Percentiles rank a stretch among this genome's conserved stretches.
Evolutionary conservation across 352 stramenopile species (phyloP).

Genomic region (Globisporangium paroecandrum): DNA sequence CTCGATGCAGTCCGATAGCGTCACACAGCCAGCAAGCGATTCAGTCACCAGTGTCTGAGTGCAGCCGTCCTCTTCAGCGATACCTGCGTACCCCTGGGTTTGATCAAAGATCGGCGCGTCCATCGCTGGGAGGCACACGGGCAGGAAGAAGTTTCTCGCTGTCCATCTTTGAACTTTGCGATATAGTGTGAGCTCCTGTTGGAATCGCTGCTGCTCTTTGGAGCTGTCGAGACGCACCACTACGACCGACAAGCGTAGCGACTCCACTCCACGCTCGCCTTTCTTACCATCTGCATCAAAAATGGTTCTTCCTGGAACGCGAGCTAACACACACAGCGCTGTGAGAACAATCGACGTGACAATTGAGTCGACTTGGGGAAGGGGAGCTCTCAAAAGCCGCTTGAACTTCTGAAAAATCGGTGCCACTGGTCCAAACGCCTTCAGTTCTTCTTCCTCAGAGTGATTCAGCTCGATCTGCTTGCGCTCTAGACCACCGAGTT

Average conservation of each 20-base stretch:
- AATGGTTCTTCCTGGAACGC: slow-evolving; percentile 13
- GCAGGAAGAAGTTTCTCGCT: slow-evolving; percentile 25
- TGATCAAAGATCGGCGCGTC: slow-evolving; percentile 20
- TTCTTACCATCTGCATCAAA: slow-evolving; percentile 21
- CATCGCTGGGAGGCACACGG: slow-evolving; percentile 11
- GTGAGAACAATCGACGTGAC: slow-evolving; percentile 12
- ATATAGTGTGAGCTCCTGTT: slow-evolving; percentile 26
- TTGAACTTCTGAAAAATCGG: slow-evolving; percentile 19
- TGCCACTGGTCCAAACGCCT: background rate
- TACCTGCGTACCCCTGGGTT: slow-evolving; percentile 1
- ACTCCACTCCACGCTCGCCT: background rate
- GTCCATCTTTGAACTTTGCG: slow-evolving; percentile 22
- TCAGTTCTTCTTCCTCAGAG: background rate
- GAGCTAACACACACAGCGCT: background rate
- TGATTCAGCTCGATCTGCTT: background rate
- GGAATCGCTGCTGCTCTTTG: slow-evolving; percentile 10
- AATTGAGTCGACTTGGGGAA: slow-evolving; percentile 16
- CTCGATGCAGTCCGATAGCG: slow-evolving; percentile 24
- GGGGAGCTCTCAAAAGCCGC: slow-evolving; percentile 17
- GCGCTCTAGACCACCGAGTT: background rate
- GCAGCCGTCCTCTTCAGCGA: slow-evolving; percentile 2
- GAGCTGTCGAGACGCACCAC: slow-evolving; percentile 13
- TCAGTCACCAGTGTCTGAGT: slow-evolving; percentile 24
- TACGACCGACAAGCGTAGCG: slow-evolving; percentile 19
- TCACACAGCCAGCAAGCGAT: slow-evolving; percentile 28